Base-by-base conservation (phyloP, 441 rosid genomes). In the Erodium moschatum region DNA sequence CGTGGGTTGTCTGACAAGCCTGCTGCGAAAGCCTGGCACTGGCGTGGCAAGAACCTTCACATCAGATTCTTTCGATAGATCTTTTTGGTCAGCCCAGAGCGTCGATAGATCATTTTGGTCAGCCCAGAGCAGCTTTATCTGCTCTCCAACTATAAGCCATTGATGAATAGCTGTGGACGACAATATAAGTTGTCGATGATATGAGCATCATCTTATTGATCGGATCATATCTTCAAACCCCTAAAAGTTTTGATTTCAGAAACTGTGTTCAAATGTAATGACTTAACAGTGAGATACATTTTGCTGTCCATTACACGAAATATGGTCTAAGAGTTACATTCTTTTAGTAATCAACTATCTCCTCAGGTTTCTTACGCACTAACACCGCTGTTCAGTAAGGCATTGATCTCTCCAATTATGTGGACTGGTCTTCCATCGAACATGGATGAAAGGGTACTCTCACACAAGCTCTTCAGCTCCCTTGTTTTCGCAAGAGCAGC, bases 341-440 rank as follows among this genome's bases (percentile, higher is more conserved):
- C 29, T 16, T 27, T 12, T 6, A 4, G 10, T 60, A 13, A 16
- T 6, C 61, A 15, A 7, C 18, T 4, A 6, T 64, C 54, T 13
- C 20, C 60, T 16, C 40, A 64, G 70, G 42, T 38, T 38, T 6
- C 74, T 78, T 74, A 81, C 19, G 79, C 84, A 5, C 82, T 76
- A 50, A 87, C 20, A 38, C 92, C 85, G 31, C 89, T 78, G 76
- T 75, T 88, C 85, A 94, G 72, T 70, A 94, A 69, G 40, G 97
- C 78, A 74, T 88, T 94, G 78, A 94, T 91, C 84, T 91, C 97
- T 69, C 97, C 99, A 21, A 93, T 91, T 74, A 94, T 85, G 75
- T 91, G 83, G 62, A 91, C 99, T 13, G 99, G 99, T 73, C 99
- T 87, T 78, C 99, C 97, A 29, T 94, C 91, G 68, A 91, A 94